phyloP scores from a whole-genome alignment of 1,139 yeast genomes.

The Meyerozyma elateridarum region DNA sequence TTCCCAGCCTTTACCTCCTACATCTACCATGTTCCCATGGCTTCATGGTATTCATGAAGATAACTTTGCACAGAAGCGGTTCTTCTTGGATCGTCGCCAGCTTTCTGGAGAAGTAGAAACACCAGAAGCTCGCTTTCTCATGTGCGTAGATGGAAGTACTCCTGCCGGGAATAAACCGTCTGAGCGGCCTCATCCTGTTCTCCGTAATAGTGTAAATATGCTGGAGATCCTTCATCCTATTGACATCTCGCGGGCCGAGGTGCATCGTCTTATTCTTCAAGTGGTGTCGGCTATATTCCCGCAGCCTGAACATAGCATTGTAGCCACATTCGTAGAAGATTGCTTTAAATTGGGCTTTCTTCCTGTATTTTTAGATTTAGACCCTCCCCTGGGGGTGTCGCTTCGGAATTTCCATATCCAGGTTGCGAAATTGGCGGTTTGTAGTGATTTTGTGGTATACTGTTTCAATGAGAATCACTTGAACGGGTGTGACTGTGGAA shows the following conservation, averaged over 20 bases:
- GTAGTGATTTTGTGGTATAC: slow-evolving; percentile 68
- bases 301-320: slow-evolving; percentile 8
- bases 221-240: slow-evolving; percentile 54
- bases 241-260: slow-evolving; percentile 34
- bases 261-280: slow-evolving; percentile 18
- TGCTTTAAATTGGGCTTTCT: slow-evolving; percentile 38
- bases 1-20: slow-evolving; percentile 57
- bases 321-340: slow-evolving; percentile 34
- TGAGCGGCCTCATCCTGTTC: slow-evolving; percentile 12
- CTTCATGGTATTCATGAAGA: slow-evolving; percentile 65
- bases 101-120: slow-evolving; percentile 1
- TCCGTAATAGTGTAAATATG: slow-evolving; percentile 61
- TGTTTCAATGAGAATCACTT: slow-evolving; percentile 36
- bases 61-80: slow-evolving; percentile 47
- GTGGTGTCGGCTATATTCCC: slow-evolving; percentile 18
- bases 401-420: slow-evolving; percentile 76
- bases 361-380: slow-evolving; percentile 53
- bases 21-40: slow-evolving; percentile 82
- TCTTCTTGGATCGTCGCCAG: slow-evolving; percentile 27
- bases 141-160: slow-evolving; percentile 53
- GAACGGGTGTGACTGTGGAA: slow-evolving; percentile 28
- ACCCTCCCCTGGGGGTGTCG: slow-evolving; percentile 65
- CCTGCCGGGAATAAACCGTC: slow-evolving; percentile 28
- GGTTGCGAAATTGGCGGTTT: slow-evolving; percentile 61
- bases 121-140: slow-evolving; percentile 35